These are phyloP conservation scores for Ophiostoma ips DNA, from an alignment of 2,329 filamentous ascomycete species.

Conservation along the genomic window DNA sequence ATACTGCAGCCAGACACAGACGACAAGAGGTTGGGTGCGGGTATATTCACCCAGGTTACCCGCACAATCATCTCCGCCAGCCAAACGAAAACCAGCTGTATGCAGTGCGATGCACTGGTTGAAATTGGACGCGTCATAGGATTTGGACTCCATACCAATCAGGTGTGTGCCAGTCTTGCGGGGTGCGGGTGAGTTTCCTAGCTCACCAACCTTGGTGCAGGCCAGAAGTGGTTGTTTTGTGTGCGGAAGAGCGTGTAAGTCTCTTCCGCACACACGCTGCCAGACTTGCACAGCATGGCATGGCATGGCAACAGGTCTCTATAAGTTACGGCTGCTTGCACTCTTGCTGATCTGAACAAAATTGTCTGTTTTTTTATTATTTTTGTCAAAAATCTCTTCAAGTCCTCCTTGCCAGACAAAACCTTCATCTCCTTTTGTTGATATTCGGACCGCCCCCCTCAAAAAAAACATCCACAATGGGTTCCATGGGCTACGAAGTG, in stretches of 20 bases:
- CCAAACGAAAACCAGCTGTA: too few species aligned
- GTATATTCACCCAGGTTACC: too few species aligned
- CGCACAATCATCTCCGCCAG: too few species aligned
- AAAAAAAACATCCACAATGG: constrained; percentile 4
- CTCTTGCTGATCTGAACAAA: background rate
- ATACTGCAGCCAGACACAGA: background rate
- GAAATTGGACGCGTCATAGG: too few species aligned
- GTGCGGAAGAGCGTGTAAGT: background rate
- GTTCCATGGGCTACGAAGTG: constrained; percentile 7
- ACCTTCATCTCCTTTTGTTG: background rate
- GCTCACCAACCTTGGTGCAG: background rate
- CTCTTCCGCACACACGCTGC: too few species aligned
- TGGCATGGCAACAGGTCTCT: too few species aligned
- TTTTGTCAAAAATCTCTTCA: background rate
- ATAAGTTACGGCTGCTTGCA: background rate
- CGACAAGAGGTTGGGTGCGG: too few species aligned
- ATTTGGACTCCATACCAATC: too few species aligned
- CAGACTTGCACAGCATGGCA: too few species aligned
- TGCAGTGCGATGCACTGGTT: too few species aligned
- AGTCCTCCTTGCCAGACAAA: background rate
- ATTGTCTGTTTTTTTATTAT: background rate
- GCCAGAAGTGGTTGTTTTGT: background rate
- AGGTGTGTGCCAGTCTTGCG: too few species aligned
- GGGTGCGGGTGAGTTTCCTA: background rate
- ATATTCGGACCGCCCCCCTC: background rate